These are phyloP conservation scores for Leptodermis oblonga DNA, from an alignment of 257 asterid species.

Conservation along the genomic window DNA sequence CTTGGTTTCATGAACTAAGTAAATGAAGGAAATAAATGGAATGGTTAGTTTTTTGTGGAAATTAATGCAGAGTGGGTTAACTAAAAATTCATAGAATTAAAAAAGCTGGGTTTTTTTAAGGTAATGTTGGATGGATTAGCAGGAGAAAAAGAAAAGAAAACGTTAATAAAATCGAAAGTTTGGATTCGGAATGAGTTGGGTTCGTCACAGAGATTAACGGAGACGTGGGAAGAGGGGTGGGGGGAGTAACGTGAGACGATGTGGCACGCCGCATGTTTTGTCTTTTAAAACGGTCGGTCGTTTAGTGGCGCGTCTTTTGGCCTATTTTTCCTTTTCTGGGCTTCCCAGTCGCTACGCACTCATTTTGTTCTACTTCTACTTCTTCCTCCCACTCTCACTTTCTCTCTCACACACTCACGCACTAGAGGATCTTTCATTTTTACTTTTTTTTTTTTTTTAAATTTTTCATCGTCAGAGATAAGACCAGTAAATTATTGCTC, in stretches of 20 bases:
- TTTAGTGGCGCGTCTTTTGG: slow-evolving; percentile 41
- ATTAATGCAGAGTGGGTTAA: slow-evolving; percentile 8
- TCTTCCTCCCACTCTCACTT: background rate
- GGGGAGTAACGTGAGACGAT: slow-evolving; percentile 40
- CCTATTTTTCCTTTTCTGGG: slow-evolving; percentile 1
- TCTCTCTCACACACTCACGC: slow-evolving; percentile 12
- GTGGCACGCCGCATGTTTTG: slow-evolving; percentile 37
- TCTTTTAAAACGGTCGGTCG: slow-evolving; percentile 30
- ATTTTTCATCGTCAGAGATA: too few relatives aligned
- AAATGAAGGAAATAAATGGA: background rate
- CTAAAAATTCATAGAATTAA: background rate
- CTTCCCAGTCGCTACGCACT: slow-evolving; percentile 7
- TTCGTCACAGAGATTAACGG: slow-evolving; percentile 25
- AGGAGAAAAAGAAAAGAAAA: background rate
- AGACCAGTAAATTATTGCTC: too few relatives aligned
- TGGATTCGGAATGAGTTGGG: background rate
- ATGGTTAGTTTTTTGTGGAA: background rate
- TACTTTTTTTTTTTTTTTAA: too few relatives aligned
- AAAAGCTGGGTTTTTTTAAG: slow-evolving; percentile 6
- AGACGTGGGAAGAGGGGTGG: slow-evolving; percentile 25
- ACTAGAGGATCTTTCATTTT: too few relatives aligned
- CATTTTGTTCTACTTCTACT: background rate
- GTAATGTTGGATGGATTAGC: background rate
- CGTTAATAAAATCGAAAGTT: slow-evolving; percentile 18
- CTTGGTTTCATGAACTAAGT: background rate